Evolutionary conservation across 306 rosid species (phyloP).

Genomic region (Notholithocarpus densiflorus): DNA sequence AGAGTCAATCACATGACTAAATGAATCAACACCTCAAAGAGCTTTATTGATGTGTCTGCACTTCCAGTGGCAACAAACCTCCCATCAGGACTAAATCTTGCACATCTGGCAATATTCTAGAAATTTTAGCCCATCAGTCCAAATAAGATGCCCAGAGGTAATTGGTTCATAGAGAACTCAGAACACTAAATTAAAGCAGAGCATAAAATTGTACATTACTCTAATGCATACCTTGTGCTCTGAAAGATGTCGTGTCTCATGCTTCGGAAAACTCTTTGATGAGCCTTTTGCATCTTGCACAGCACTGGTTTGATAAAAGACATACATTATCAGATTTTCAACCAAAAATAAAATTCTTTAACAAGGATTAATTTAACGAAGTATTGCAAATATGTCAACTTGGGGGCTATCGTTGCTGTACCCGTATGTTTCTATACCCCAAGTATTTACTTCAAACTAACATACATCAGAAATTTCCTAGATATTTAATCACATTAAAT

Average conservation of each 20-base stretch:
- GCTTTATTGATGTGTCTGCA: slow-evolving; percentile 87
- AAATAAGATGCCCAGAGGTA: slow-evolving; percentile 14
- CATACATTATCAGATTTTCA: slow-evolving; percentile 17
- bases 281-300: slow-evolving; percentile 62
- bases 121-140: slow-evolving; percentile 51
- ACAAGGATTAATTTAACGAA: background rate
- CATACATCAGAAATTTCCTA: background rate
- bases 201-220: background rate
- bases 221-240: slow-evolving; percentile 74
- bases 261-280: slow-evolving; percentile 77
- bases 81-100: slow-evolving; percentile 89
- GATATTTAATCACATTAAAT: background rate
- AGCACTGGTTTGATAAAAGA: slow-evolving; percentile 40
- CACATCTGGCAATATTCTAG: slow-evolving; percentile 97
- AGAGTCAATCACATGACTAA: background rate
- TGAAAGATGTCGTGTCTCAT: slow-evolving; percentile 86
- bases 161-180: background rate
- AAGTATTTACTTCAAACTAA: background rate
- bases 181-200: slow-evolving; percentile 7
- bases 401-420: background rate
- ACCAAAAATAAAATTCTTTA: background rate
- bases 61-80: slow-evolving; percentile 90
- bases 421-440: background rate
- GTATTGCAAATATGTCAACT: background rate
- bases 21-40: slow-evolving; percentile 67